These are phyloP conservation scores for Trichosanthes cucumerina DNA, from an alignment of 306 rosid genomes.

Conservation along the genomic window DNA sequence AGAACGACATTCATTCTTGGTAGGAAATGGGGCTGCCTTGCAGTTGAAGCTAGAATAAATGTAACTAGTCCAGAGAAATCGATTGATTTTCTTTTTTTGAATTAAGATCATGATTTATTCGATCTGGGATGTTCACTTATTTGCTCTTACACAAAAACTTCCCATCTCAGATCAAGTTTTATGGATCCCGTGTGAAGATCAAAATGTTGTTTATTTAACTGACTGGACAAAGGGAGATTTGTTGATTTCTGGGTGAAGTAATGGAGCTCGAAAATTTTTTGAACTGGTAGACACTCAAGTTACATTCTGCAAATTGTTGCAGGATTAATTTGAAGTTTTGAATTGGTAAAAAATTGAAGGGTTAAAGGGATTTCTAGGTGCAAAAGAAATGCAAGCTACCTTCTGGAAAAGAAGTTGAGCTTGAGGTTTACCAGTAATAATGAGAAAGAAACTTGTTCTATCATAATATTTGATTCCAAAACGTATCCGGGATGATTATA, in stretches of 20 bases:
- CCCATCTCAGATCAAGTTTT: neutral
- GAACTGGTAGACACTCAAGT: neutral
- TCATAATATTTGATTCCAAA: neutral
- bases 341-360: neutral
- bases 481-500: neutral
- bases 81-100: neutral
- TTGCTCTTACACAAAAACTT: neutral
- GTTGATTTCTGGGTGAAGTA: neutral
- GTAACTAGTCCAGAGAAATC: neutral
- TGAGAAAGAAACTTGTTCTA: neutral
- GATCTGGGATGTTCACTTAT: neutral
- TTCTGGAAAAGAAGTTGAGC: neutral
- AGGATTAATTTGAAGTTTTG: neutral
- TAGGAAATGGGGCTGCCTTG: neutral
- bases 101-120: neutral
- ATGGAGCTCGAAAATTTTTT: neutral
- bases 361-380: neutral
- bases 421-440: neutral
- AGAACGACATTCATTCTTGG: neutral
- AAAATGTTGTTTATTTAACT: neutral
- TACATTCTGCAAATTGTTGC: neutral
- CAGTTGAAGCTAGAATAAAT: constrained; percentile 1
- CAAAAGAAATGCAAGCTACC: neutral
- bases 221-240: neutral
- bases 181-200: neutral